Base-by-base conservation (phyloP, 805 yeast genomes). In the Suhomyces canberraensis region DNA sequence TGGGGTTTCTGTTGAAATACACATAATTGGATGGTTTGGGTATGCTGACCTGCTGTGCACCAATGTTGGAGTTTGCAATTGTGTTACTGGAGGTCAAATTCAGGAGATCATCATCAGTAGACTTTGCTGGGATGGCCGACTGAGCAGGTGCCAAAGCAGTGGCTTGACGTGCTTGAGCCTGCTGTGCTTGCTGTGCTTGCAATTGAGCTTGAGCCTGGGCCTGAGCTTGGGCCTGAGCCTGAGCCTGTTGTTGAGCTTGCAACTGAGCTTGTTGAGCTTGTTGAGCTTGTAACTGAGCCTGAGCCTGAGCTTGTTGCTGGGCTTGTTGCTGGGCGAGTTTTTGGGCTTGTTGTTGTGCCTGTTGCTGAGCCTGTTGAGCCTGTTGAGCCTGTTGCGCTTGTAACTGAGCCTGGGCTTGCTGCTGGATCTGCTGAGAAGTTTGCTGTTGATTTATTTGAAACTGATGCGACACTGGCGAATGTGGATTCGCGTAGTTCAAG, bases 1-100 rank as follows among this genome's bases (percentile, higher is more conserved):
- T 89, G 1, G 96, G 96, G 50, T 84, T 88, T 40, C 96, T 75
- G 47, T 81, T 88, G 62, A 89, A 84, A 50, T 78, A 74, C 43
- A 82, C 85, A 48, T 81, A 79, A 39, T 78, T 79, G 8, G 56
- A 45, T 8, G 35, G 22, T 18, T 29, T 41, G 20, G 39, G 40
- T 16, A 28, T 28, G 17, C 22, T 33, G 29, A 28, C 41, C 32
- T 38, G 29, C 27, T 39, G 32, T 31, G 38, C 8, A 33, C 39
- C 38, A n/a, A 30, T 29, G 45, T 39, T 37, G 37, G 41, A 24
- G 33, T 37, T 25, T 48, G 52, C 28, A 11, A 42, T 40, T 13
- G 49, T 39, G 16, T 46, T 44, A 36, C 47, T 52, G 29, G 42
- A 39, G 11, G 48, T 49, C 28, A 41, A 37, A 25, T 30, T 41